phyloP scores from a whole-genome alignment of 805 yeast species.

The Scheffersomyces spartinae region DNA sequence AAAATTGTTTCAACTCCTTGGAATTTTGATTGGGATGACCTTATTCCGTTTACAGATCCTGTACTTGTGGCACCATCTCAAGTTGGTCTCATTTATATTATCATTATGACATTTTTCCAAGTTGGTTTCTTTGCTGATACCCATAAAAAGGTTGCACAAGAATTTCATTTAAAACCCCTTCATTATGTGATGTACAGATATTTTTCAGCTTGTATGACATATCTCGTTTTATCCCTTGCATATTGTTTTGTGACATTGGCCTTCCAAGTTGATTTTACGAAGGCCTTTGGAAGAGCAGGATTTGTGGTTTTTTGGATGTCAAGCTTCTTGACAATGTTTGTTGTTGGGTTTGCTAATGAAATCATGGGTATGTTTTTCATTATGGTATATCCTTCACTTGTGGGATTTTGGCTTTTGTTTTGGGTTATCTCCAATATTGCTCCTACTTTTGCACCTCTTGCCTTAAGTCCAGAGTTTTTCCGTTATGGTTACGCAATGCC shows the following conservation, averaged over 20 bases:
- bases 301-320: constrained; percentile 68
- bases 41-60: constrained; percentile 37
- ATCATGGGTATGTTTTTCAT: constrained; percentile 43
- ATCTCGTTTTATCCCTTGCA: constrained; percentile 45
- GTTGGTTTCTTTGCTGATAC: constrained; percentile 46
- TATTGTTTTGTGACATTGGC: constrained; percentile 54
- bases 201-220: constrained; percentile 37
- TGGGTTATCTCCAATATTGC: constrained; percentile 64
- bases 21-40: constrained; percentile 27
- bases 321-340: constrained; percentile 56
- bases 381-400: constrained; percentile 44
- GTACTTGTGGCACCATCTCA: constrained; percentile 57
- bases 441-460: constrained; percentile 58
- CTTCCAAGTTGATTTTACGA: constrained; percentile 49
- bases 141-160: constrained; percentile 38
- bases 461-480: constrained; percentile 43
- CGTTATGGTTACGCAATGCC: constrained; percentile 63
- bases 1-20: constrained; percentile 22
- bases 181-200: constrained; percentile 45
- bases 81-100: constrained; percentile 62
- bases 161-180: constrained; percentile 24
- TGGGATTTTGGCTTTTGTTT: constrained; percentile 62
- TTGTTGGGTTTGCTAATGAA: constrained; percentile 70
- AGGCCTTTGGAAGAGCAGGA: constrained; percentile 54
- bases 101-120: constrained; percentile 65